Base-by-base conservation (phyloP, 2,329 filamentous ascomycete genomes). In the Sclerotinia sclerotiorum region DNA sequence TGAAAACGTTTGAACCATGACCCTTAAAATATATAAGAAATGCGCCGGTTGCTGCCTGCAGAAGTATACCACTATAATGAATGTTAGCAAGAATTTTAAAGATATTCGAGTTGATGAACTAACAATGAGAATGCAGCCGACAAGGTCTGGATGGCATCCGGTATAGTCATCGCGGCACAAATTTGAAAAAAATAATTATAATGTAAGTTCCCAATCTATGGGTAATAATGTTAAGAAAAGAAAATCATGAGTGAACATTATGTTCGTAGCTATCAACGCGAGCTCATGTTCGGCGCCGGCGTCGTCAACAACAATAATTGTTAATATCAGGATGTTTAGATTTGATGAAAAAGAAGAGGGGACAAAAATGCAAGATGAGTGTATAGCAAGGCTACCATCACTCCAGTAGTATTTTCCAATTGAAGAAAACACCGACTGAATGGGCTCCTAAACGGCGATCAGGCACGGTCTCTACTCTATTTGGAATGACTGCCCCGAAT, bases 51-150 rank as follows among this genome's bases (percentile, higher is more conserved):
- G 76, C 75, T 68, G 76, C 74, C 64, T 76, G 73, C 49, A 78
- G 71, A 68, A 79, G 67, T 58, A 77, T 76, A 60, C 77, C 77
- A 74, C 77, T 78, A 64, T 54, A 64, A 5, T 63, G 35, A 42
- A 39, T 49, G 64, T 76, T 70, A 76, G 72, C 52, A 68, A 21
- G 48, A 15, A 61, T 4, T 27, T 42, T 2, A 42, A 42, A 58
- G 65, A 49, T 29, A 60, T 42, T 49, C 44, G 24, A 51, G 39
- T 46, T 15, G 39, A 46, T 29, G 11, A 46, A 75, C 73, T 70
- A 17, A 78, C 77, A 78, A 78, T 64, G 75, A 74, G 70, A 78
- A 78, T 24, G 77, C 77, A 62, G 77, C 76, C 65, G 70, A 69
- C 68, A 78, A 71, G 32, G 74, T 74, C 72, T 78, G 77, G 46